Percentiles rank a stretch among this genome's conserved stretches.
These are phyloP conservation scores for Chenopodium album DNA, from an alignment of 148 eudicot genomes.

Conservation along the genomic window DNA sequence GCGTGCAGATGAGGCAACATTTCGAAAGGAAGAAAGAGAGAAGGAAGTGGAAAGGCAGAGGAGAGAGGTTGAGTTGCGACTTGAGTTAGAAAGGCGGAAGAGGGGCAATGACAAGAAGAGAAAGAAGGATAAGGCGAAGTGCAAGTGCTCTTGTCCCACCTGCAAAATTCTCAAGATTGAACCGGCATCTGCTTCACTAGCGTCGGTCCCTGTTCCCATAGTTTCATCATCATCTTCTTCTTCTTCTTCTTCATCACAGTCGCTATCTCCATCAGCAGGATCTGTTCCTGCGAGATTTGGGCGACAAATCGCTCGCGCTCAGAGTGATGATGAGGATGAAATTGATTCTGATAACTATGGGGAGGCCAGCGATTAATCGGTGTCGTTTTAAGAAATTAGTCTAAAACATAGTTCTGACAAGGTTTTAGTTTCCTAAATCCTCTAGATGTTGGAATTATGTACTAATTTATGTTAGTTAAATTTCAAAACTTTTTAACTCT, in stretches of 20 bases:
- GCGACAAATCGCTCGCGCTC: not conserved
- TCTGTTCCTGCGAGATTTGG: not conserved
- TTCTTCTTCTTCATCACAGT: not conserved
- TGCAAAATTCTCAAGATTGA: not conserved
- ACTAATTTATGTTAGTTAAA: no score
- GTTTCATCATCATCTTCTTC: not conserved
- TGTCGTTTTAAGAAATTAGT: not conserved
- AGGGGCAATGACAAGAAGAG: not conserved
- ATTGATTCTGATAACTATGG: not conserved
- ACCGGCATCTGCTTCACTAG: not conserved
- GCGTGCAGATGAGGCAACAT: not conserved
- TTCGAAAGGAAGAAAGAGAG: not conserved
- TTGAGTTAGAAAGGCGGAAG: not conserved
- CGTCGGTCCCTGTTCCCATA: not conserved
- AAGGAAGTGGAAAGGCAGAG: not conserved
- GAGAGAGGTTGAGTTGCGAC: not conserved
- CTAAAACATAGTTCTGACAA: not conserved
- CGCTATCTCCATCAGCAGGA: not conserved
- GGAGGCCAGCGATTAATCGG: not conserved
- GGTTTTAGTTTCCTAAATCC: not conserved
- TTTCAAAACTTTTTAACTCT: no score
- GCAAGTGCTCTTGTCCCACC: not conserved
- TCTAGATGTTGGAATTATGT: no score
- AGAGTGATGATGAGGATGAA: not conserved
- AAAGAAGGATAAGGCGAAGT: not conserved